A percentile compares a stretch with the other conserved stretches of the same genome.
These are phyloP conservation scores for Hypoxylon rickii DNA, from an alignment of 495 filamentous ascomycete genomes.

Conservation along the genomic window DNA sequence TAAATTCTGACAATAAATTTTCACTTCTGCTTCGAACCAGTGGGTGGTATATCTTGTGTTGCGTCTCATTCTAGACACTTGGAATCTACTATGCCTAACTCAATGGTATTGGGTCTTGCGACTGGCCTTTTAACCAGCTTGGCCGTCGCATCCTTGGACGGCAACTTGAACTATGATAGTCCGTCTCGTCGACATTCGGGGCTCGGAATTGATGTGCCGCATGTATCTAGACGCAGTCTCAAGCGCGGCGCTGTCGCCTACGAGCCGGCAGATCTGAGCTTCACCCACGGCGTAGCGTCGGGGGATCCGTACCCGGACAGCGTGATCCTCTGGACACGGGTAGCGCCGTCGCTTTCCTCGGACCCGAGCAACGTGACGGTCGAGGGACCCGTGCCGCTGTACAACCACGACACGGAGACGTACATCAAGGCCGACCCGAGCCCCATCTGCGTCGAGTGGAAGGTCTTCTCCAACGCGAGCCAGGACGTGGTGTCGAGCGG, in stretches of 20 bases:
- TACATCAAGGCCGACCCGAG: constrained; percentile 56
- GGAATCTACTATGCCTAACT: constrained; percentile 15
- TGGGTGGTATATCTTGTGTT: no score
- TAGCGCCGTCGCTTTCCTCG: constrained; percentile 58
- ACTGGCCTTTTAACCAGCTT: constrained; percentile 3
- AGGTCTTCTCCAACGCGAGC: constrained; percentile 46
- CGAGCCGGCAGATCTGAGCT: constrained; percentile 55
- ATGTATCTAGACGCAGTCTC: constrained; percentile 43
- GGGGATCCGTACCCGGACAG: constrained; percentile 68
- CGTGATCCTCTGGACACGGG: constrained; percentile 71
- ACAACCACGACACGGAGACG: constrained; percentile 58
- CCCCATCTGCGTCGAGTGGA: constrained; percentile 65
- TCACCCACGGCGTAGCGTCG: constrained; percentile 73
- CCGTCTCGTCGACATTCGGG: constrained; percentile 61
- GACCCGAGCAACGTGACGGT: constrained; percentile 62
- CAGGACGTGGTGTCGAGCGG: constrained; percentile 34
- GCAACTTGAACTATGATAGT: constrained; percentile 64
- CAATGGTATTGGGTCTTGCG: constrained; percentile 11
- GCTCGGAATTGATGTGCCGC: constrained; percentile 59
- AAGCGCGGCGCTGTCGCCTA: constrained; percentile 63
- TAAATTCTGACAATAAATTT: background rate
- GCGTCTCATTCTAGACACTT: background rate
- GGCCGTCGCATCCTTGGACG: constrained; percentile 33
- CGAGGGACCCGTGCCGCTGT: constrained; percentile 57
- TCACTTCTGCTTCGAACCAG: background rate